Base-by-base conservation (phyloP, 257 asterid species). In the Solanum sitiens region DNA sequence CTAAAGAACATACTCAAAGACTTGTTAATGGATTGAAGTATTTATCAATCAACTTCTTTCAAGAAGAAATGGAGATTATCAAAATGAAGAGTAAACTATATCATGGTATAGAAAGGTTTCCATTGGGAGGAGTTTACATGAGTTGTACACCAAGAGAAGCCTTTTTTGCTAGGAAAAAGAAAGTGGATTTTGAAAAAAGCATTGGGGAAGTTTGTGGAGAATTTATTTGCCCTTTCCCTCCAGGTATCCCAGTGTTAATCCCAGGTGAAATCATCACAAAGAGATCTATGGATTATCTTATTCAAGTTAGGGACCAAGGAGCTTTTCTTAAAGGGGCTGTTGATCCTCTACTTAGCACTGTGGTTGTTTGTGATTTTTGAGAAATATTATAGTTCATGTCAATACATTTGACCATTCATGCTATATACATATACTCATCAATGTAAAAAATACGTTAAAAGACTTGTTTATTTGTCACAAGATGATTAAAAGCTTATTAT, bases 111-210 rank as follows among this genome's bases (percentile, higher is more conserved):
- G 20, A 74, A 37, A 25, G 50, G 32, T 87, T 91, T 3, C 89
- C 90, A 21, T 89, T 92, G 47, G 88, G 80, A 50, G 88, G 90
- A 33, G 30, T 86, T 16, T 74, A 73, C 79, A 90, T 92, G 91
- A 42, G 89, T 44, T 90, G 94, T 93, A 93, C 92, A 87, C 96
- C 99, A 8, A 91, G 99, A 83, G 99, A 94, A 11, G 99, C 99
- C 1, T 95, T 96, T 85, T 95, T 95, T 83, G 91, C 95, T 4
- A 86, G 45, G 72, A 94, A 96, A 88, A 91, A 87, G 50, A 94
- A 87, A 87, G 92, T 93, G 75, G 30, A 88, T 56, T 68, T 93
- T 25, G 89, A 87, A 83, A 93, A 95, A 7, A 89, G 94, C 44
- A 18, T 93, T 40, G 96, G 98, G 32, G 47, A 89, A 84, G 87